Base-by-base conservation (phyloP, 2,329 filamentous ascomycete species). In the Leptosphaerulina australis region DNA sequence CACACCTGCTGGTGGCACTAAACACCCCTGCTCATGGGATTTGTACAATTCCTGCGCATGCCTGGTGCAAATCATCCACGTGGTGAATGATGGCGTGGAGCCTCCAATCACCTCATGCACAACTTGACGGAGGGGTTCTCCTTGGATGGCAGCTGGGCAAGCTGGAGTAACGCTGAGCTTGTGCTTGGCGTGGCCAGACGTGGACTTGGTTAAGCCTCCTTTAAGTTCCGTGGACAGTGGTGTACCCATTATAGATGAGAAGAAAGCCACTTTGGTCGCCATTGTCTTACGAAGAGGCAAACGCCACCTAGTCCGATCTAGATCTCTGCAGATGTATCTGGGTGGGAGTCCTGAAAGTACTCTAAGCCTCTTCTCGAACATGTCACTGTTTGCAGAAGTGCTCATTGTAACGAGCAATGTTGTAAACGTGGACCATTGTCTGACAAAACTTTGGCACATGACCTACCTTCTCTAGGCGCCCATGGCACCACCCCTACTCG, bases 181-280 rank as follows among this genome's bases (percentile, higher is more conserved):
- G 11, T 14, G 12, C 40, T 41, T 41, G 41, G 39, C 46, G 34
- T 38, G 46, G 33, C 33, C 34, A 40, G 36, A 37, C 31, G 17
- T 46, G 30, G 36, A 41, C 37, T 43, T 40, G 8, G 41, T 41
- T 51, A 36, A 51, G 48, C 37, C 48, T 51, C 41, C 17, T 2
- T 9, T n/a, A 28, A 21, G 48, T 21, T 29, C 48, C 48, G 31
- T 26, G 48, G 48, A 43, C 26, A 37, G 36, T 38, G 30, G 40
- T 30, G 25, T 39, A 33, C 37, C 30, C 31, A 26, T 37, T 46
- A 30, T 46, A 31, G 31, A 37, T 35, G 34, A 22, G 39, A 38
- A 33, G 14, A 44, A 26, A 25, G 31, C 17, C 24, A 30, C 40
- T 26, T 20, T 30, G 31, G 20, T 43, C 25, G 12, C 41, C 36